These are phyloP conservation scores for bread wheat (Triticum aestivum) DNA, from an alignment of 176 grass and related monocot species.

Conservation along the genomic window IWGSC_CS_RefSeq_v2.1 NC_057808.1:118474193-118474692, in stretches of 20 bases:
- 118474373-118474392: constrained; percentile 23
- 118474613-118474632: background rate
- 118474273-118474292: constrained; percentile 88
- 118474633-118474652: background rate
- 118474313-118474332: constrained; percentile 80
- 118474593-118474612: no score
- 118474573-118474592: no score
- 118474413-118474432: background rate
- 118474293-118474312: constrained; percentile 78
- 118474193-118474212: constrained; percentile 79
- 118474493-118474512: background rate
- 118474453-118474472: background rate
- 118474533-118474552: constrained; percentile 1
- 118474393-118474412: background rate
- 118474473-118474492: background rate
- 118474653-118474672: constrained; percentile 17
- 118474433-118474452: background rate
- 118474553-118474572: no score
- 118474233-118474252: constrained; percentile 74
- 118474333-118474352: constrained; percentile 92
- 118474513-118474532: constrained; percentile 5
- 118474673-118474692: constrained; percentile 70
- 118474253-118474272: constrained; percentile 79
- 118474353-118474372: constrained; percentile 23
- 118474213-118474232: constrained; percentile 68